A percentile compares a stretch with the other conserved stretches of the same genome.
Conservation (phyloP, 2,329 filamentous ascomycete genomes). For the Phialemoniopsis sp. region DNA sequence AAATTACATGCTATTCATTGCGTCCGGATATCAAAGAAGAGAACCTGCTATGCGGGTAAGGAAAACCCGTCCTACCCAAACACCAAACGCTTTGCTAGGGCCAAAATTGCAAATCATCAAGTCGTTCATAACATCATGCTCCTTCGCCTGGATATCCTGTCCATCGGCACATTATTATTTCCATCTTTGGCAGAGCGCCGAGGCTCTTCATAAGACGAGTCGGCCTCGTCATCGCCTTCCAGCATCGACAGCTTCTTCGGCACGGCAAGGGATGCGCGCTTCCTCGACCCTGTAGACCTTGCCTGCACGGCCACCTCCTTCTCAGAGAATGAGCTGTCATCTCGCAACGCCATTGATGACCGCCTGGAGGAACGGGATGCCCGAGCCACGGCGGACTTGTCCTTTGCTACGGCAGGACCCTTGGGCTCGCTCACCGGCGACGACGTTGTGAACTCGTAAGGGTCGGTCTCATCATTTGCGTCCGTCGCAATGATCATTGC, state of each 20-base stretch:
- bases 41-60: background rate
- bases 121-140: constrained; percentile 54
- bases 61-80: constrained; percentile 5
- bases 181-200: constrained; percentile 17
- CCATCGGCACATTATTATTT: constrained; percentile 13
- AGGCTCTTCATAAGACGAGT: constrained; percentile 17
- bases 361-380: constrained; percentile 28
- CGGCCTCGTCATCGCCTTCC: constrained; percentile 23
- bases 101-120: constrained; percentile 2
- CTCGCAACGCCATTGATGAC: constrained; percentile 19
- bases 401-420: background rate
- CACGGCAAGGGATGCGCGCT: constrained; percentile 37
- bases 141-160: constrained; percentile 40
- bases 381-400: background rate
- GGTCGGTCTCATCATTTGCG: constrained; percentile 23
- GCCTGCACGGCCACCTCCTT: constrained; percentile 7
- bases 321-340: constrained; percentile 1
- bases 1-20: background rate
- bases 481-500: constrained; percentile 13
- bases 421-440: constrained; percentile 28
- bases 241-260: constrained; percentile 24
- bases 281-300: constrained; percentile 20
- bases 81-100: constrained; percentile 11
- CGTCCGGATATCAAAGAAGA: background rate
- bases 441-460: constrained; percentile 51